phyloP scores from a whole-genome alignment of 176 grass and related monocot species.

The Tillandsia fasciculata region DNA sequence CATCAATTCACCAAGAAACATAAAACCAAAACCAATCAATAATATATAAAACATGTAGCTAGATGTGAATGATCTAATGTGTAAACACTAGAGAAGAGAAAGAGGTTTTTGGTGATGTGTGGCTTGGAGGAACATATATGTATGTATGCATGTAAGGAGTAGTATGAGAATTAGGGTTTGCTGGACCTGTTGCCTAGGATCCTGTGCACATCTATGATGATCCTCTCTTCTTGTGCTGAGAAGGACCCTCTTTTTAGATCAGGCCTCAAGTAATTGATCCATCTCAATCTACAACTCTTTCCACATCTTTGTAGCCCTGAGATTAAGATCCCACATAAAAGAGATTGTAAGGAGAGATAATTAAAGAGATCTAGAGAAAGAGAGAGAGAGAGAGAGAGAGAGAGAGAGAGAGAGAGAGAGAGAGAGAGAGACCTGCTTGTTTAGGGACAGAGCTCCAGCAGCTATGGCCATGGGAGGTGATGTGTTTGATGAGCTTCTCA shows the following conservation, averaged over 20 bases:
- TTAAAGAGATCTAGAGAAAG: no score
- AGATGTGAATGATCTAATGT: no score
- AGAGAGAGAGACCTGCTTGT: constrained; percentile 45
- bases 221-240: constrained; percentile 76
- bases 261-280: constrained; percentile 98
- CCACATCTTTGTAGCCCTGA: constrained; percentile 90
- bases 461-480: constrained; percentile 75
- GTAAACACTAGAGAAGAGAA: neutral
- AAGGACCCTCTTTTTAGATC: constrained; percentile 92
- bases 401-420: constrained; percentile 5
- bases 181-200: constrained; percentile 84
- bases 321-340: constrained; percentile 1
- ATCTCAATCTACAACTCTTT: constrained; percentile 98
- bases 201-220: constrained; percentile 93
- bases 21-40: no score
- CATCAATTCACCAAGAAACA: neutral
- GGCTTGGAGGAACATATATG: neutral
- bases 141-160: neutral
- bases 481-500: constrained; percentile 72
- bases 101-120: neutral
- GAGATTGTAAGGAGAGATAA: neutral
- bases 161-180: neutral
- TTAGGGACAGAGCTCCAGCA: constrained; percentile 99
- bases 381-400: no score
- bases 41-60: no score